Conservation (phyloP, 2,329 filamentous ascomycete genomes). For the Pestalotiopsis sp. region DNA sequence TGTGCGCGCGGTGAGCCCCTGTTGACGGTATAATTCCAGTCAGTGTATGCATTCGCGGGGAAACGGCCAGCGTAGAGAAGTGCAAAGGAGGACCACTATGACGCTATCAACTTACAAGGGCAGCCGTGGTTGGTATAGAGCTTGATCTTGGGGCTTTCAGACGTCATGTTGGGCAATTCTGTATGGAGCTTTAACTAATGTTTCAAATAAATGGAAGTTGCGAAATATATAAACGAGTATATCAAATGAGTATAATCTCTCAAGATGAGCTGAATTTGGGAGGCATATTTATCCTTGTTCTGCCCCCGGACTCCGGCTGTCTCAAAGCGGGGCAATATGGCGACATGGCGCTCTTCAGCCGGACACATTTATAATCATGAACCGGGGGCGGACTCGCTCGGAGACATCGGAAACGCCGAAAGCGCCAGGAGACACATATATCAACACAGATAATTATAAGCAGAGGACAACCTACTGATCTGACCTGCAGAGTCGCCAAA, state of each 20-base stretch:
- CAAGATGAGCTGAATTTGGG: not conserved
- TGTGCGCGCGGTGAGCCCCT: slow-evolving; percentile 75
- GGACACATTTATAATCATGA: slow-evolving; percentile 4
- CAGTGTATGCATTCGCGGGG: not conserved
- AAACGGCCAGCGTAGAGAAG: not conserved
- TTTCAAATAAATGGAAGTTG: not conserved
- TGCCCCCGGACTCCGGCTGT: not conserved
- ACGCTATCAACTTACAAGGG: slow-evolving; percentile 13
- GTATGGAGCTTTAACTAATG: not conserved
- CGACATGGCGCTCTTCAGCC: not conserved
- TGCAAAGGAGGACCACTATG: not conserved
- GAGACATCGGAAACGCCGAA: not conserved
- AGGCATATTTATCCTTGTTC: not conserved
- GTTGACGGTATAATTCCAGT: slow-evolving; percentile 11
- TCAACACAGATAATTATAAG: not conserved
- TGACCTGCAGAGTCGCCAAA: not conserved
- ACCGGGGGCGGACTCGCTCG: not conserved
- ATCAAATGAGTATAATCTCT: not conserved
- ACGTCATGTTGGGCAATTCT: not conserved
- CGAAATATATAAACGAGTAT: too few species aligned
- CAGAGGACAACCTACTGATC: not conserved
- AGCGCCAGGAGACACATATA: not conserved
- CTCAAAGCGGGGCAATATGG: slow-evolving; percentile 7
- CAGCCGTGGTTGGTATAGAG: slow-evolving; percentile 17
- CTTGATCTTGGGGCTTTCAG: slow-evolving; percentile 17